Base-by-base conservation (phyloP, 2,329 filamentous ascomycete genomes). In the Paraphaeosphaeria minitans region DNA sequence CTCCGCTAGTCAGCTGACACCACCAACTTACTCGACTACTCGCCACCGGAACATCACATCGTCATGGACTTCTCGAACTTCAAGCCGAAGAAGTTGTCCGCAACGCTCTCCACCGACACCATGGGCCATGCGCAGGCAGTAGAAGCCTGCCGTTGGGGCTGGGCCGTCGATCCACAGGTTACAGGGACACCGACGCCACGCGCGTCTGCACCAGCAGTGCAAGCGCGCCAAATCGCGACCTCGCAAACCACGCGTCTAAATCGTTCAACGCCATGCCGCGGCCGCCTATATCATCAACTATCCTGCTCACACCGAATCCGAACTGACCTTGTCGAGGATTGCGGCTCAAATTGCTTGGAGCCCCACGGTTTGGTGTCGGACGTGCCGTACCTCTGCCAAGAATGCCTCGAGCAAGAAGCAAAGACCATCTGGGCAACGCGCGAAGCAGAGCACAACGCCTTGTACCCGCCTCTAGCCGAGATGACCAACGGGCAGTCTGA, bases 281-380 rank as follows among this genome's bases (percentile, higher is more conserved):
- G 72, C 12, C 71, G 72, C 7, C 67, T 75, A 8, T 75, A 75
- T 39, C 74, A 76, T 45, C 73, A 75, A 53, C 69, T 76, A 4
- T 55, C 67, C 7, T 75, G 74, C 52, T 73, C 72, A 19, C 74
- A 76, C 60, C 68, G 71, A 6, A 67, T 76, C 42, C 71, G 74
- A 19, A 76, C 74, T 3, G 72, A 75, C 55, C 46, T 75, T 0
- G 72, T 75, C 6, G 73, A 76, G 54, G 71, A 75, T 22, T 75
- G 74, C 50, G 73, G 72, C 24, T 53, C 58, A 42, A 76, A 75
- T 55, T 76, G 74, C 35, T 60, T 75, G 14, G 73, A 76, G 24
- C 69, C 73, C 1, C 63, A 66, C 29, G 64, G 63, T 14, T 59
- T 55, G 9, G 48, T 58, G 2, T 61, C 64, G 1, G 59, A 59